Evolutionary conservation across 139 green algal species (phyloP), one percentile per base, ranked within the genome.

Genomic region (Chlamydomonas applanata): DNA sequence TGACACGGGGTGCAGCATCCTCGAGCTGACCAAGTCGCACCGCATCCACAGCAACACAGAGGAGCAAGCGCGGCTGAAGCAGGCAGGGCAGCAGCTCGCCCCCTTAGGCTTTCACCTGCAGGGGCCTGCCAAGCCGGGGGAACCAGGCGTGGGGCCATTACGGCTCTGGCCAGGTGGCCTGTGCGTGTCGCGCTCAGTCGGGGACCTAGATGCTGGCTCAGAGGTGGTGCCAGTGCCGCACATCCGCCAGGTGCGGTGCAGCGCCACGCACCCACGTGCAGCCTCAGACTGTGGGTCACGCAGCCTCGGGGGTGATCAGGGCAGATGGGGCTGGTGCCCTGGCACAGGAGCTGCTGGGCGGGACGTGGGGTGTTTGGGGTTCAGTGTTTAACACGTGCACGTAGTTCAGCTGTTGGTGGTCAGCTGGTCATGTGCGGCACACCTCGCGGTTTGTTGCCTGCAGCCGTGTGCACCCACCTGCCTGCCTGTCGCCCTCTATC

Each of bases 121-220:
- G 59, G 85, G 85, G 0, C 89, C 87, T 1, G 86, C 90, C 16
- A 82, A 81, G 63, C 82, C 80, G 22, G 73, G 79, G 17, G 86
- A 89, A 67, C 81, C 80, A 33, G 93, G 93, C 9, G 88, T 97
- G 30, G 94, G 94, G 5, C 94, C 94, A 0, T 80, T 98, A 46
- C 83, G 93, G 35, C 81, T 95, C 11, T 98, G 94, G 94, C 94
- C 94, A 2, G 94, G 94, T 7, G 94, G 94, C 4, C 80, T 98
- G 64, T 95, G 89, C 59, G 86, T 98, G 20, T 92, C 87, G 4
- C 79, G 93, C 1, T 89, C 89, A 4, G 88, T 98, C 1, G 94
- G 94, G 4, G 94, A 98, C 72, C 82, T 93, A 74, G 94, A 97
- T 68, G 91, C 93, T 2, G 94, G 94, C 1, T 70, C 83, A 0